Evolutionary conservation across 176 grass and related monocot species (phyloP), one percentile per base, ranked within the genome.

Genomic region (Saccharum spontaneum): DNA sequence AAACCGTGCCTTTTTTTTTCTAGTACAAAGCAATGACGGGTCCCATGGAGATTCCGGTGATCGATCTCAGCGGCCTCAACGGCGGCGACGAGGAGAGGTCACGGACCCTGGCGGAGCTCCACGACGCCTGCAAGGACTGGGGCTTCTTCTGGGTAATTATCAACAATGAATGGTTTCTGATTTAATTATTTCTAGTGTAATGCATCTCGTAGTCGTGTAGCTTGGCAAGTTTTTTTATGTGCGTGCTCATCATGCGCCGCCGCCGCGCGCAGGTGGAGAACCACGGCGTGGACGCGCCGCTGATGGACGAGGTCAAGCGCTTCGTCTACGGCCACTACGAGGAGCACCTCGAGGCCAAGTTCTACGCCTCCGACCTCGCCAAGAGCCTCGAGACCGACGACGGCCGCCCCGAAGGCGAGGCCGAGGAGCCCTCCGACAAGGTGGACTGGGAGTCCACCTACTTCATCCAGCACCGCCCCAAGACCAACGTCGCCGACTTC

Each of bases 361-460:
- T 98, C 85, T 90, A 91, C 61, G 76, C 67, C 38, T 94, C 92
- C 34, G 79, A 87, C 77, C 62, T 94, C 82, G 92, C 85, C 20
- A 92, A 64, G 30, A 77, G 33, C 70, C 75, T 97, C 23, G 73
- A 68, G 15, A 67, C 55, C 26, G 65, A n/a, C 69, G 65, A 48
- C 43, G 14, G 2, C 69, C 6, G 3, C 66, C 3, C 0, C 12
- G 3, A 17, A 1, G 69, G 0, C 36, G 48, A 4, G 4, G 50
- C 17, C 5, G 46, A 49, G 46, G 14, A 16, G 8, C 2, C 30
- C 40, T 60, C 79, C 26, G 80, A 66, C 36, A 1, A 94, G 17
- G 92, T 73, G 2, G 89, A 98, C 88, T 98, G 95, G 95, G 95
- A 98, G 85, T 61, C 33, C 57, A 84, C 88, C 50, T 98, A 98